A percentile compares a stretch with the other conserved stretches of the same genome.
These are phyloP conservation scores for Pseudognaphalium luteoalbum DNA, from an alignment of 129 eudicot species.

Conservation along the genomic window DNA sequence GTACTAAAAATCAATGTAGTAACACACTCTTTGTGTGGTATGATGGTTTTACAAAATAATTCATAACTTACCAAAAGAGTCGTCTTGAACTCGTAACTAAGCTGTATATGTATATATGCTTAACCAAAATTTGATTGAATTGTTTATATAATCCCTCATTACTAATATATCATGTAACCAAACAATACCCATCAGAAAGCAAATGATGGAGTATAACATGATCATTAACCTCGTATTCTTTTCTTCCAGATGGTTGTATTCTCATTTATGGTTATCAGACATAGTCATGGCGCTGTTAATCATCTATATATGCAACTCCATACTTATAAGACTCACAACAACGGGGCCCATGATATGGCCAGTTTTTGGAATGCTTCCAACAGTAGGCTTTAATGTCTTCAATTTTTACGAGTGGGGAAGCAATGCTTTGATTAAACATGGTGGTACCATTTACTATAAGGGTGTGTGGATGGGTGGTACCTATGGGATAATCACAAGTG, in stretches of 20 bases:
- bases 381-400: conserved; percentile 25
- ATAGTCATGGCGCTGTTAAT: conserved; percentile 35
- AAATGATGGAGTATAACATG: conserved; percentile 29
- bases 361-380: conserved; percentile 48
- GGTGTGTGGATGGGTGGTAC: conserved; percentile 47
- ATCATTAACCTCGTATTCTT: conserved; percentile 17
- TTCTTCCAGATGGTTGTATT: conserved; percentile 31
- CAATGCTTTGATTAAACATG: conserved; percentile 33
- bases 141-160: conserved; percentile 10
- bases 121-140: conserved; percentile 9
- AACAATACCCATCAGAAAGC: conserved; percentile 2
- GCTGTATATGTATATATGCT: neutral
- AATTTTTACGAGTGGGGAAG: conserved; percentile 50
- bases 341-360: conserved; percentile 72
- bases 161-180: conserved; percentile 11
- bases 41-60: conserved; percentile 25
- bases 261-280: conserved; percentile 41
- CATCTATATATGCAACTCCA: conserved; percentile 38
- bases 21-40: conserved; percentile 28
- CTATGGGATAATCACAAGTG: conserved; percentile 42
- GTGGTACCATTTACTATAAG: conserved; percentile 42
- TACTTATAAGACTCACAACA: conserved; percentile 40
- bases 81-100: conserved; percentile 25
- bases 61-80: conserved; percentile 17
- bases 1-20: conserved; percentile 9